Base-by-base conservation (phyloP, 73 alveolate species). In the Tetrahymena thermophila region DNA sequence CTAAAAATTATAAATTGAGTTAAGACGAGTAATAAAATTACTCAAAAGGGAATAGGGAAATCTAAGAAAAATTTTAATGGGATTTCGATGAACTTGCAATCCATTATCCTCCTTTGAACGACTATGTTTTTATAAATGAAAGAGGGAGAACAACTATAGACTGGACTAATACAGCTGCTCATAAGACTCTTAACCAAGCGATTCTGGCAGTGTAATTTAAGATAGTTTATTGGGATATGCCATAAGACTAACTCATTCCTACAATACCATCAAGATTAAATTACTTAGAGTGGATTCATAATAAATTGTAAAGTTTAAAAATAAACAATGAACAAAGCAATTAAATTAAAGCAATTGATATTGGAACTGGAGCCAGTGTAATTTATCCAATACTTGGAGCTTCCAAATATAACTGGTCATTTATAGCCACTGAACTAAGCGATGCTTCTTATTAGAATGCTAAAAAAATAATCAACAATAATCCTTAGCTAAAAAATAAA, bases 281-380 rank as follows among this genome's bases (percentile, higher is more conserved):
- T 95, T 96, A 96, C 56, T 34, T 96, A 55, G 96, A 96, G 89
- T 43, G 85, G 40, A 96, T 96, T 13, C 3, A 96, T 57, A 93
- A 93, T 10, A 50, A 93, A 43, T 94, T 94, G 94, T 37, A 11
- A 16, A 35, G 35, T 19, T n/a, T 34, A 71, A 71, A 93, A 31
- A 84, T 83, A 34, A 93, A 85, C 1, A 85, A 55, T 34, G 40
- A 84, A 84, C 37, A 94, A 43, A 94, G 1, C 44, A 40, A 58
- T 85, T 40, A 94, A 85, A 93, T 94, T n/a, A 71, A 95, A 42
- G 35, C 23, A 1, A 31, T 96, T 19, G 98, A 96, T 95, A 96
- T 96, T 50, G 98, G 98, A 16, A 96, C 98, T 7, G 97, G 98
- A 35, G 98, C 98, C 19, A 96, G 96, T 94, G 57, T 95, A 34